Evolutionary conservation across 805 yeast species (phyloP), one percentile per base, ranked within the genome.

Genomic region (Saccharomycopsis oosterbeekiorum): DNA sequence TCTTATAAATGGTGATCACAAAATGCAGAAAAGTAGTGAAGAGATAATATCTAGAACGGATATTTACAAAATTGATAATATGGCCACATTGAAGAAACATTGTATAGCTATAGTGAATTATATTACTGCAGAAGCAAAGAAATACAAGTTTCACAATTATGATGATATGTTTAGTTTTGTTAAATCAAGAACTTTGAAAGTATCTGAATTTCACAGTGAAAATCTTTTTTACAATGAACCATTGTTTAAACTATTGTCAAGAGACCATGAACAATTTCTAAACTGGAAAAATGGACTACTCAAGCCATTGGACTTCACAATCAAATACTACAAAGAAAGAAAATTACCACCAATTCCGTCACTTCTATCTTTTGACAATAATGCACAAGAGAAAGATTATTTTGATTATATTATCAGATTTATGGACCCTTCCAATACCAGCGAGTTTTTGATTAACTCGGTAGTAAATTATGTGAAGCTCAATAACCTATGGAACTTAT

Each of bases 101-200:
- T 29, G 21, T 3, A 15, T 2, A 14, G 19, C 57, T 3, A 26
- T 63, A 14, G 1, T 36, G 15, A 41, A 41, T n/a, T 60, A 36
- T 37, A 29, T 59, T 4, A 14, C 8, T 17, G 39, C 4, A 6
- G 53, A 61, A 55, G 57, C 64, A 14, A 14, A 2, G n/a, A 21
- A 47, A 12, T 58, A 34, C 40, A 41, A 53, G 15, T 60, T 61
- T 61, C n/a, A 53, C 19, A 47, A 39, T 19, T 15, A 36, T 9
- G 57, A 58, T 11, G 17, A 15, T 6, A n/a, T 61, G 1, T 63
- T 63, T 39, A 26, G n/a, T 14, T 63, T 61, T 57, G 53, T 63
- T 8, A 59, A 50, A 57, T 37, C 65, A 15, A 43, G 65, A 37
- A 59, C 65, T 24, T 59, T 63, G 54, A 61, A 61, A 51, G 62